Evolutionary conservation across 345 rosid genomes (phyloP), one percentile per base, ranked within the genome.

Genomic region (Ceriops decandra): DNA sequence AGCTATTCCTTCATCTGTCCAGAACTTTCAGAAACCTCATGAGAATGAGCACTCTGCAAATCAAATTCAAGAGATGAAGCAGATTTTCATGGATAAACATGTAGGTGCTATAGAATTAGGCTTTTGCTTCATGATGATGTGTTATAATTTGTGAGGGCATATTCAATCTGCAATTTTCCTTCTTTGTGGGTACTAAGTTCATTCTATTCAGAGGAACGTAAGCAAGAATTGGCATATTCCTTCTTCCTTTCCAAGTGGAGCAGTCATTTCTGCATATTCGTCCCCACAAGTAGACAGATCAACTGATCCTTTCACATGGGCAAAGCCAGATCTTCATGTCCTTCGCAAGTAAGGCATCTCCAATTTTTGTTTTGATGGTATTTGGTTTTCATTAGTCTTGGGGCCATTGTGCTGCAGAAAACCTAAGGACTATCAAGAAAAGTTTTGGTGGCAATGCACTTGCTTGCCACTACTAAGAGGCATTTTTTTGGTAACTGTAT

Each of bases 141-240:
- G 49, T 11, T 42, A 2, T 33, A 35, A 16, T 15, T 53, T 56
- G 26, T 63, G 17, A 38, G 24, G 60, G 52, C 13, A 63, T 20
- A 53, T 67, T 56, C 24, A 22, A 51, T 36, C 19, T 53, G 60
- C 64, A 35, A 53, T 52, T 36, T 68, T 63, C 20, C 21, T 19
- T 66, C 52, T 7, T 52, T 56, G 26, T 72, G 21, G 74, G 30
- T 71, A 35, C n/a, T 30, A 57, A 42, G 67, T 49, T 69, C n/a
- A 54, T 72, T 62, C 67, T 69, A 27, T 66, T 46, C 77, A 93
- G 98, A 89, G 98, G 81, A 93, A 93, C 69, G 95, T 91, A 76
- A 93, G 98, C 90, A 93, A 93, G 83, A 93, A 93, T 77, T 93
- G 99, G 99, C 91, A 93, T 72, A 77, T 93, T 77, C 96, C 99